Evolutionary conservation across 768 basidiomycete species (phyloP), one percentile per base, ranked within the genome.

Genomic region (Termitomyces sp.): DNA sequence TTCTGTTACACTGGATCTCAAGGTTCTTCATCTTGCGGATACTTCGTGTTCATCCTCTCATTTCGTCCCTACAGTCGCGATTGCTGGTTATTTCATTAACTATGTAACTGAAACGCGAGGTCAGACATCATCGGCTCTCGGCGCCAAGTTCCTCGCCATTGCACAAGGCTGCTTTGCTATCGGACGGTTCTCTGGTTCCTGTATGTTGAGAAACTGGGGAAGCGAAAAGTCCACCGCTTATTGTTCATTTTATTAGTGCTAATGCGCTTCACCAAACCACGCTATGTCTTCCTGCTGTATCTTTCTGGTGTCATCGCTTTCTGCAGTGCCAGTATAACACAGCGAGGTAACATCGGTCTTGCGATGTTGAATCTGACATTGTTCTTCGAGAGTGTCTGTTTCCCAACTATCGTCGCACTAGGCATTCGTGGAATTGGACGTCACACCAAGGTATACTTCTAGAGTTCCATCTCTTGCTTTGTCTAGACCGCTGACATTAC

Each of bases 301-400:
- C 57, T 73, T 23, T 59, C 66, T 0, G 57, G 62, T 0, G 68
- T 68, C 27, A 67, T 71, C 43, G 64, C 63, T n/a, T 73, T 73
- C 60, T 63, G 56, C 38, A 51, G 66, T 17, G 70, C 69, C 17
- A 62, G 64, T 27, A 71, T 71, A 49, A 71, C 68, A 1, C 67
- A 69, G 42, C 58, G 68, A 1, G 68, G 67, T 17, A 71, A 69
- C 56, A 60, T 55, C 4, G 70, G 71, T 5, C 57, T 73, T 31
- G 66, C 68, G 1, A 69, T 73, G 68, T 56, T 73, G 21, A 69
- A 61, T 46, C 43, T 71, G n/a, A 67, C 70, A 1, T 54, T 73
- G 10, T 73, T 71, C 61, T 73, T 73, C 23, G 71, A 73, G 62
- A 71, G 70, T 46, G 69, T 73, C 23, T 69, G 68, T 31, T 73